Base-by-base conservation (phyloP, 2,329 filamentous ascomycete species). In the Xenoacremonium recifei region DNA sequence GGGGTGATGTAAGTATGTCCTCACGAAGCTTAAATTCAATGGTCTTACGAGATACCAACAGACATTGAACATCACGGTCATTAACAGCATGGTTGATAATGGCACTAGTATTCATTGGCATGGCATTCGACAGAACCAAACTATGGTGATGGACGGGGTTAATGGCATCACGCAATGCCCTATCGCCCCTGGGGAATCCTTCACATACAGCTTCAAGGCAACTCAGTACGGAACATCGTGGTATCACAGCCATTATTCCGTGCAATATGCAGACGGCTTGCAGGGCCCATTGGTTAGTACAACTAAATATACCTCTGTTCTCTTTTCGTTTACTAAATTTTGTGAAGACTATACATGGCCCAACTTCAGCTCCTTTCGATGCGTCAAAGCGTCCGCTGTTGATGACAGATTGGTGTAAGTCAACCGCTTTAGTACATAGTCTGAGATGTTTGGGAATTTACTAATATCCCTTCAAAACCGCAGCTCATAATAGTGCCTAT, bases 1-100 rank as follows among this genome's bases (percentile, higher is more conserved):
- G 59, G 59, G 59, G 59, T 7, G 59, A 62, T 34, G 40, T 57
- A 12, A 47, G 36, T 48, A 2, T 11, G n/a, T n/a, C n/a, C n/a
- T n/a, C 10, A 13, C 29, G 23, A 9, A 27, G 23, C 23, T 27
- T 27, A 9, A 31, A 9, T 31, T 15, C n/a, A 15, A 31, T 7
- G 29, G 7, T 31, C 7, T 9, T 9, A 15, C 7, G 12, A 6
- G 12, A 36, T 49, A 0, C 51, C 10, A 3, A 6, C 16, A 51
- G 48, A 51, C 48, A 2, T 30, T 54, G 4, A 50, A 52, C 3
- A 44, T 54, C 9, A 54, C 49, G 0, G 44, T 54, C 0, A 38
- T 50, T 0, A 56, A 55, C 5, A 55, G 20, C 12, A 44, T 53
- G 42, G 34, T 6, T 1, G 21, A 16, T 5, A 56, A 56, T 4